Conservation (phyloP, 164 flowering plant genomes). For the Vitis cinerea region DNA sequence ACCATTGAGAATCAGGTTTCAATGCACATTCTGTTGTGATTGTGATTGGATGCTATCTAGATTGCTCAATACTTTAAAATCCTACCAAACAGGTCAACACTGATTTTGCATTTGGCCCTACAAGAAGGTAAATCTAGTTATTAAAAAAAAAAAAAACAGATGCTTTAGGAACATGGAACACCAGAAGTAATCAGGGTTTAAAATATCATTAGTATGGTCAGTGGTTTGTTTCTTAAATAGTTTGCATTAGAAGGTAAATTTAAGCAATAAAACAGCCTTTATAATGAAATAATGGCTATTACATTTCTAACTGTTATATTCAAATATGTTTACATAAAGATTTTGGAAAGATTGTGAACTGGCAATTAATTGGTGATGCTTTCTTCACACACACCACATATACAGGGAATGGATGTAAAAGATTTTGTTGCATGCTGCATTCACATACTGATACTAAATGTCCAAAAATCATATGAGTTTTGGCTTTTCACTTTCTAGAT, state of each 20-base stretch:
- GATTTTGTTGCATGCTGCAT: not conserved
- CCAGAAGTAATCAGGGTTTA: too few species aligned
- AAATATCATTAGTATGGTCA: too few species aligned
- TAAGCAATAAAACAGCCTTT: not conserved
- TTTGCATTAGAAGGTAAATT: too few species aligned
- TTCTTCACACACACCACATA: not conserved
- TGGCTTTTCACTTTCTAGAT: not conserved
- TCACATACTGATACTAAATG: not conserved
- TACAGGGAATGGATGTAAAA: not conserved
- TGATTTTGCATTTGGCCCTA: too few species aligned
- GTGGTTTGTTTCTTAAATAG: too few species aligned
- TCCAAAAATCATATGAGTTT: not conserved
- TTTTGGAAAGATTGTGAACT: not conserved
- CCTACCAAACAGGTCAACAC: too few species aligned
- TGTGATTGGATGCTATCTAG: not conserved
- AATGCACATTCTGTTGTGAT: not conserved
- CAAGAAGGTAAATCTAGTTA: too few species aligned
- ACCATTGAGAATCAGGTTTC: not conserved
- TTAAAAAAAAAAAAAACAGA: too few species aligned
- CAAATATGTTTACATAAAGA: not conserved
- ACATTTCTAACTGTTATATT: too few species aligned
- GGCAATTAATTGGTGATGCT: not conserved
- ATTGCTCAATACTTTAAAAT: not conserved
- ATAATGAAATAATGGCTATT: not conserved
- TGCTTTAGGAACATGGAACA: too few species aligned